phyloP scores from a whole-genome alignment of 495 filamentous ascomycete species.

The Jackrogersella multiformis region DNA sequence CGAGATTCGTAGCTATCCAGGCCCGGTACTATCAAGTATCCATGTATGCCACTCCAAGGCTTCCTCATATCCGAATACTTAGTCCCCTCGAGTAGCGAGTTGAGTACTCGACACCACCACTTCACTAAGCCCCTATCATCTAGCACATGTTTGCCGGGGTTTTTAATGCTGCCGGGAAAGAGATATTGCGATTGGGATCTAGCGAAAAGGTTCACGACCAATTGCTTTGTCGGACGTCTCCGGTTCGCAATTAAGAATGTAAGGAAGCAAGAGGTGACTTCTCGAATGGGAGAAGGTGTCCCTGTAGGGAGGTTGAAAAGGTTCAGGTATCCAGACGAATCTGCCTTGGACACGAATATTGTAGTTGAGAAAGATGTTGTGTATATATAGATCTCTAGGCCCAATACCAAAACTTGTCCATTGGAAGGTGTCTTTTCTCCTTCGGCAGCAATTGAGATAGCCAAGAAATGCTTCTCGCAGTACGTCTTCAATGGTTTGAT shows the following conservation, averaged over 20 bases:
- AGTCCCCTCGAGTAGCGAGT: slow-evolving; percentile 70
- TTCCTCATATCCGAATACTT: slow-evolving; percentile 43
- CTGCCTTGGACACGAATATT: slow-evolving; percentile 95
- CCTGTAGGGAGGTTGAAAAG: slow-evolving; percentile 66
- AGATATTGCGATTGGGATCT: slow-evolving; percentile 93
- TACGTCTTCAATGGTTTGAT: slow-evolving; percentile 67
- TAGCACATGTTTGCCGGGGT: slow-evolving; percentile 87
- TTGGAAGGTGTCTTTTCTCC: slow-evolving; percentile 7
- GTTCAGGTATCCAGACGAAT: slow-evolving; percentile 89
- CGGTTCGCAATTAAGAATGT: slow-evolving; percentile 73
- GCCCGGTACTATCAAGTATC: slow-evolving; percentile 87
- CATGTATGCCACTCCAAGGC: slow-evolving; percentile 60
- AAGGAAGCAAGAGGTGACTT: slow-evolving; percentile 79
- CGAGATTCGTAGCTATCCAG: slow-evolving; percentile 79
- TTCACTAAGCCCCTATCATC: slow-evolving; percentile 88
- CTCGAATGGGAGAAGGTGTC: slow-evolving; percentile 75
- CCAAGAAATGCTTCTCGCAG: slow-evolving; percentile 87
- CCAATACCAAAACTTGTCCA: slow-evolving; percentile 55
- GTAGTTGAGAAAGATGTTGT: slow-evolving; percentile 81
- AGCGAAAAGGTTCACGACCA: slow-evolving; percentile 91
- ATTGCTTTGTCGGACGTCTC: slow-evolving; percentile 71
- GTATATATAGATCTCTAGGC: slow-evolving; percentile 70
- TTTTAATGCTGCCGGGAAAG: slow-evolving; percentile 90
- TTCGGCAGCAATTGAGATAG: slow-evolving; percentile 66
- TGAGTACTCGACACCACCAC: slow-evolving; percentile 93